These are phyloP conservation scores for Glebionis coronaria DNA, from an alignment of 129 eudicot genomes.

Conservation along the genomic window DNA sequence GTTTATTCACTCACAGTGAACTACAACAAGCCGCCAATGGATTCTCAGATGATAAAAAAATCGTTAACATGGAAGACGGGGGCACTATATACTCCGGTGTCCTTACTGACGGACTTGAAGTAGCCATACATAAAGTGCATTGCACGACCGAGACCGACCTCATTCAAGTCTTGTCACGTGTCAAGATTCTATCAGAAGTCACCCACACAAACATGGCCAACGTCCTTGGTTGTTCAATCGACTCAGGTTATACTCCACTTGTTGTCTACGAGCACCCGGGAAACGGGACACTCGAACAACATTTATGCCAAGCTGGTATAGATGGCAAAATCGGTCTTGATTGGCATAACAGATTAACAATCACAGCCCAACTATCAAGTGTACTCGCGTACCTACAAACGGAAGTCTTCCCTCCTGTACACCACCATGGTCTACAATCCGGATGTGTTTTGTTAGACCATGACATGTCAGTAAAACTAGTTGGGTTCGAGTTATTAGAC, in stretches of 20 bases:
- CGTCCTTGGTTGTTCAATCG: slow-evolving; percentile 76
- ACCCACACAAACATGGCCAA: slow-evolving; percentile 67
- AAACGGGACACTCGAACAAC: slow-evolving; percentile 63
- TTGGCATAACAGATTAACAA: slow-evolving; percentile 64
- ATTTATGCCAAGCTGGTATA: slow-evolving; percentile 34
- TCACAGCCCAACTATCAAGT: slow-evolving; percentile 56
- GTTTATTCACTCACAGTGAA: slow-evolving; percentile 64
- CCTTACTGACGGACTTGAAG: slow-evolving; percentile 47
- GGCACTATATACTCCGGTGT: slow-evolving; percentile 51
- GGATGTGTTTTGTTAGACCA: slow-evolving; percentile 61
- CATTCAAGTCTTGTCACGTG: slow-evolving; percentile 48
- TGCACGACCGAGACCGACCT: slow-evolving; percentile 61
- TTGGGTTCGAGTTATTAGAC: slow-evolving; percentile 52
- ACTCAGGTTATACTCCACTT: slow-evolving; percentile 56
- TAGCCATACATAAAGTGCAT: slow-evolving; percentile 61
- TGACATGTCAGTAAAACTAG: slow-evolving; percentile 46
- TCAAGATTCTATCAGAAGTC: slow-evolving; percentile 56
- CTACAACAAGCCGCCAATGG: slow-evolving; percentile 81
- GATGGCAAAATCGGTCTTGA: slow-evolving; percentile 43
- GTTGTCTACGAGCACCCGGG: slow-evolving; percentile 68
- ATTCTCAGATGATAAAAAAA: slow-evolving; percentile 48
- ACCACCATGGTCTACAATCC: slow-evolving; percentile 59
- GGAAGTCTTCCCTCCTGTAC: slow-evolving; percentile 70
- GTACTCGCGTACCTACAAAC: slow-evolving; percentile 66
- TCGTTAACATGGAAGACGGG: slow-evolving; percentile 30